Evolutionary conservation across 1,139 yeast species (phyloP).

Genomic region (Yamadazyma spencermartinsiae): DNA sequence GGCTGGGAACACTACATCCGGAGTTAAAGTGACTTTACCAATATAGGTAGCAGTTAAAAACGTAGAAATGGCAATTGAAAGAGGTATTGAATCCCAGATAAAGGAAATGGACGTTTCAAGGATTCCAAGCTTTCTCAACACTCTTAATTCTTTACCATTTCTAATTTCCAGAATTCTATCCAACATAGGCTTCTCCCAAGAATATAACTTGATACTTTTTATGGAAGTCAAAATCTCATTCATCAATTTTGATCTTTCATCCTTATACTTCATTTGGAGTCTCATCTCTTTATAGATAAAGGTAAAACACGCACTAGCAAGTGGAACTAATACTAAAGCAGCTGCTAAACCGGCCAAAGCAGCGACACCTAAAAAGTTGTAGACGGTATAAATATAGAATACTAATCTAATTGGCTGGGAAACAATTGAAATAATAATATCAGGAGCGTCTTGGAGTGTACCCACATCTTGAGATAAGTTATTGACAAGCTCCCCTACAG

Average conservation of each 20-base stretch:
- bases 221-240: conserved; percentile 42
- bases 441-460: conserved; percentile 25
- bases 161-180: conserved; percentile 33
- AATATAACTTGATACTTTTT: conserved; percentile 40
- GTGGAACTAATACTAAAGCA: conserved; percentile 35
- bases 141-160: conserved; percentile 35
- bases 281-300: conserved; percentile 28
- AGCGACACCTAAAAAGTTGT: conserved; percentile 32
- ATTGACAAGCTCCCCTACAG: conserved; percentile 43
- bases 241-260: conserved; percentile 37
- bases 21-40: conserved; percentile 29
- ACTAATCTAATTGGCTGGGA: conserved; percentile 32
- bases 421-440: conserved; percentile 26
- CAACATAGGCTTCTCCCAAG: conserved; percentile 45
- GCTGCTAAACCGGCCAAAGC: conserved; percentile 38
- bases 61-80: conserved; percentile 33
- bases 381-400: conserved; percentile 28
- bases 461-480: conserved; percentile 39
- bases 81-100: conserved; percentile 41
- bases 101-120: conserved; percentile 31
- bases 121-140: conserved; percentile 31
- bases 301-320: conserved; percentile 30
- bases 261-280: conserved; percentile 31
- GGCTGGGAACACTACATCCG: conserved; percentile 42
- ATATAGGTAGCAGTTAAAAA: conserved; percentile 29